These are phyloP conservation scores for Xerocomus amazonicus DNA, from an alignment of 1,284 basidiomycete genomes.

Conservation along the genomic window DNA sequence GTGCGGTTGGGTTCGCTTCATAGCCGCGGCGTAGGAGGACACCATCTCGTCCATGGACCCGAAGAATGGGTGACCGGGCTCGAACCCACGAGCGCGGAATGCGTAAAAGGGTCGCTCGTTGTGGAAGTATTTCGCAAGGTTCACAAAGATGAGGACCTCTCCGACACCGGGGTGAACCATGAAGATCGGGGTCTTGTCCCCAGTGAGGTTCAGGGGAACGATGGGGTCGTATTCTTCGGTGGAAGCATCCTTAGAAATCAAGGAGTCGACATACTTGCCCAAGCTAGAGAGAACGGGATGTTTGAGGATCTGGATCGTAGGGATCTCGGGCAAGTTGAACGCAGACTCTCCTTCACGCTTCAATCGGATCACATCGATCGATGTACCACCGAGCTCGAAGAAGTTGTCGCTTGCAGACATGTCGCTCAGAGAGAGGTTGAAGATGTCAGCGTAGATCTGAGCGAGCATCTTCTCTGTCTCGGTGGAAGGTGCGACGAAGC, in stretches of 20 bases:
- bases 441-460: slow-evolving; percentile 29
- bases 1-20: slow-evolving; percentile 36
- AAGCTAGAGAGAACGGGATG: slow-evolving; percentile 36
- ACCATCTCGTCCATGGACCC: slow-evolving; percentile 42
- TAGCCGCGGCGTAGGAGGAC: slow-evolving; percentile 37
- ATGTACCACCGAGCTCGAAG: slow-evolving; percentile 34
- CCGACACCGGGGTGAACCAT: slow-evolving; percentile 36
- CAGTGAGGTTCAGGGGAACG: slow-evolving; percentile 38
- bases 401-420: slow-evolving; percentile 32
- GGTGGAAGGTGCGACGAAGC: slow-evolving; percentile 24
- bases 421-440: slow-evolving; percentile 18
- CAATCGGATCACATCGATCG: slow-evolving; percentile 31
- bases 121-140: slow-evolving; percentile 38
- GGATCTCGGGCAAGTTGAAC: slow-evolving; percentile 37
- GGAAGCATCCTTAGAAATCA: slow-evolving; percentile 16
- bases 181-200: slow-evolving; percentile 43
- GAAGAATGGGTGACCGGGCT: slow-evolving; percentile 38
- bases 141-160: slow-evolving; percentile 42
- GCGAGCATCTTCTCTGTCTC: slow-evolving; percentile 29
- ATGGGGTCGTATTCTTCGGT: slow-evolving; percentile 32
- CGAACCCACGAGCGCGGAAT: slow-evolving; percentile 43
- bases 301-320: slow-evolving; percentile 41
- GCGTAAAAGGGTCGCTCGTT: slow-evolving; percentile 44
- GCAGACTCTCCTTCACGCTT: slow-evolving; percentile 37
- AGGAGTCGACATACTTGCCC: slow-evolving; percentile 28